Evolutionary conservation across 2,329 filamentous ascomycete genomes (phyloP).

Genomic region (Acephala macrosclerotiorum): DNA sequence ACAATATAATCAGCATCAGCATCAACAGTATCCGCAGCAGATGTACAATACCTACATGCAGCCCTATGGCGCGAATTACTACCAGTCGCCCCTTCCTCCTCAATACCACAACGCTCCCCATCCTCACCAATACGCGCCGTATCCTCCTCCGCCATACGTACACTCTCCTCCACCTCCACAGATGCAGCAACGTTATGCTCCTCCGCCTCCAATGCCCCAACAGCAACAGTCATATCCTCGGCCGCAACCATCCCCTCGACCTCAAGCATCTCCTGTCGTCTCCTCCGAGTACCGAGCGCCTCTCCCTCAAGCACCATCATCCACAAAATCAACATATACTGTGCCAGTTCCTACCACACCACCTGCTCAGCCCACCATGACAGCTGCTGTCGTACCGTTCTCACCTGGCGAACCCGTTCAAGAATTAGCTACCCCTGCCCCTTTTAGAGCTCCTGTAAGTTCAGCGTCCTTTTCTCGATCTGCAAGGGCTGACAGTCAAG

Average conservation of each 20-base stretch:
- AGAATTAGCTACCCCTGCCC: conserved; percentile 36
- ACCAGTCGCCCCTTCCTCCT: conserved; percentile 63
- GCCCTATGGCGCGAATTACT: conserved; percentile 58
- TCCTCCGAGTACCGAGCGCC: conserved; percentile 63
- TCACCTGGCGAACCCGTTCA: conserved; percentile 41
- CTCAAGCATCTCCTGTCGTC: conserved; percentile 59
- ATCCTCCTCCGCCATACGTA: conserved; percentile 49
- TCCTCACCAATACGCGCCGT: conserved; percentile 53
- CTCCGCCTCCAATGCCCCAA: conserved; percentile 48
- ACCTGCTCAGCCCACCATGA: neutral
- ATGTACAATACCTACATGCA: conserved; percentile 60
- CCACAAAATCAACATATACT: conserved; percentile 41
- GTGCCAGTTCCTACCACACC: conserved; percentile 22
- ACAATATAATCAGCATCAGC: conserved; percentile 44
- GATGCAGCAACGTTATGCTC: conserved; percentile 58
- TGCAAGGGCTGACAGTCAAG: conserved; percentile 48
- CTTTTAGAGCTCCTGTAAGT: conserved; percentile 62
- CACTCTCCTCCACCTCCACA: conserved; percentile 56
- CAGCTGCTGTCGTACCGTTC: conserved; percentile 29
- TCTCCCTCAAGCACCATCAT: conserved; percentile 48
- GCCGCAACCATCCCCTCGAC: conserved; percentile 53
- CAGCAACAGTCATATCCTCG: conserved; percentile 51
- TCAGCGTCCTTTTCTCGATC: conserved; percentile 13
- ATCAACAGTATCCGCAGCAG: conserved; percentile 51
- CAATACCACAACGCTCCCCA: conserved; percentile 62